A percentile compares a stretch with the other conserved stretches of the same genome.
These are phyloP conservation scores for Firmiana major DNA, from an alignment of 345 rosid genomes.

Conservation along the genomic window DNA sequence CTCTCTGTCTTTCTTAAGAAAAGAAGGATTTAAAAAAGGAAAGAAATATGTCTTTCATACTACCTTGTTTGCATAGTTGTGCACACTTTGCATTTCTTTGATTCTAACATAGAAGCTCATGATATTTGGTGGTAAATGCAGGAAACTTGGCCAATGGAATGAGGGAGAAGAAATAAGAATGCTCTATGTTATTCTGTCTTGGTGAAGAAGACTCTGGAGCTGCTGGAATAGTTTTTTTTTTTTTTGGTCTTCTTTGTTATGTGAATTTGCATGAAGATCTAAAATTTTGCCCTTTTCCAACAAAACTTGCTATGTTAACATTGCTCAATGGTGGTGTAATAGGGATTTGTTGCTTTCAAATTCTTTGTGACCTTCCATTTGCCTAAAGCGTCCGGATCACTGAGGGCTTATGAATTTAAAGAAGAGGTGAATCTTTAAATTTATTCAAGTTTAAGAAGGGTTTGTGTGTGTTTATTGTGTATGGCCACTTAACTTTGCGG, in stretches of 20 bases:
- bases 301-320: background rate
- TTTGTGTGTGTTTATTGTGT: background rate
- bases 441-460: background rate
- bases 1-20: background rate
- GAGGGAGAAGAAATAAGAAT: constrained; percentile 11
- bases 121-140: background rate
- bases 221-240: background rate
- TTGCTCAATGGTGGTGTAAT: background rate
- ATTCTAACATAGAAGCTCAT: background rate
- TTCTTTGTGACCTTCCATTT: background rate
- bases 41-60: background rate
- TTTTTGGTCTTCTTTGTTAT: background rate
- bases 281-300: background rate
- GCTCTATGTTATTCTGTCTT: background rate
- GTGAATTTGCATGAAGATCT: background rate
- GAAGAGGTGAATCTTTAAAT: background rate
- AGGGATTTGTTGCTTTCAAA: background rate
- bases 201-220: background rate
- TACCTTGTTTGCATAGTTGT: background rate
- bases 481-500: background rate
- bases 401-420: background rate
- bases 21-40: background rate
- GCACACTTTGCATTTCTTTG: background rate
- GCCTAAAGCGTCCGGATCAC: background rate
- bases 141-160: background rate